Percentiles rank a stretch among this genome's conserved stretches.
Conservation (phyloP, 306 rosid genomes). For the Gleditsia sinensis region DNA sequence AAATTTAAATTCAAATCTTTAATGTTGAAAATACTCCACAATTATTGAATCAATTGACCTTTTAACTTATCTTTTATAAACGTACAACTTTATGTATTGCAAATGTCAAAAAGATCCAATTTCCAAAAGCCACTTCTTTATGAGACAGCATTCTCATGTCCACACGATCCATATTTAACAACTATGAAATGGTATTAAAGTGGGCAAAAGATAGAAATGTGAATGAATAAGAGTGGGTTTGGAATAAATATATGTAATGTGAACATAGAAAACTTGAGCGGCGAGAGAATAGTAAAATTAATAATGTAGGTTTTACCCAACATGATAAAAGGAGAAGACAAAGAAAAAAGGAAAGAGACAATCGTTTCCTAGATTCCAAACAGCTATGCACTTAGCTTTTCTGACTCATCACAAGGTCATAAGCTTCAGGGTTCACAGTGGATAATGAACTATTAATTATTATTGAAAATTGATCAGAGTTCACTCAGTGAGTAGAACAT, state of each 20-base stretch:
- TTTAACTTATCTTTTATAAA: no score
- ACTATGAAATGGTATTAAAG: neutral
- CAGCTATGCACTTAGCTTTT: slow-evolving; percentile 17
- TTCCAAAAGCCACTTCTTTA: slow-evolving; percentile 44
- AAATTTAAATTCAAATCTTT: no score
- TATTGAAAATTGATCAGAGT: no score
- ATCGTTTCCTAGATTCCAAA: slow-evolving; percentile 15
- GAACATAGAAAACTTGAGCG: neutral
- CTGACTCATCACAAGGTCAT: slow-evolving; percentile 19
- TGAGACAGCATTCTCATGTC: slow-evolving; percentile 16
- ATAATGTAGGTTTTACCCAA: neutral
- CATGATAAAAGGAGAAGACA: no score
- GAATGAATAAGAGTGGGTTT: no score
- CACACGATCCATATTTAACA: slow-evolving; percentile 6
- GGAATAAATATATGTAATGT: no score
- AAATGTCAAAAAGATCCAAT: slow-evolving; percentile 42
- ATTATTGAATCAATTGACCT: no score
- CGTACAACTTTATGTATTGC: neutral
- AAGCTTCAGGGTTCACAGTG: slow-evolving; percentile 3
- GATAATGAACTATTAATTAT: neutral
- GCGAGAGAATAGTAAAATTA: neutral
- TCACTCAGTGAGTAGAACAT: slow-evolving; percentile 15
- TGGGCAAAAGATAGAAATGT: neutral
- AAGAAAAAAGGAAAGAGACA: neutral
- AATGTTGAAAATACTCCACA: no score